These are phyloP conservation scores for Claviceps spartinae DNA, from an alignment of 2,329 filamentous ascomycete species.

Conservation along the genomic window DNA sequence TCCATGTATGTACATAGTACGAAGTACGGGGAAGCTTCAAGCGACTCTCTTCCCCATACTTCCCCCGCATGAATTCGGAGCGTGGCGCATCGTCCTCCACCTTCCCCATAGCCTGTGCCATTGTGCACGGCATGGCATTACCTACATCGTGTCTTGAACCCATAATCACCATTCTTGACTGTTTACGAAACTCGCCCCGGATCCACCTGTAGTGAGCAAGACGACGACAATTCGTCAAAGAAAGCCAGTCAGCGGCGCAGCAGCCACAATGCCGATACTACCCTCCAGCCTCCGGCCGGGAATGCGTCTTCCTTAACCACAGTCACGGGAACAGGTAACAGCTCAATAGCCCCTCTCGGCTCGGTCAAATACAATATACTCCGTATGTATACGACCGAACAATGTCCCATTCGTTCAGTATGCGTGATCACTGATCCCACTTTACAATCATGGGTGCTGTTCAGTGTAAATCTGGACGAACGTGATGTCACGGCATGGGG, in stretches of 20 bases:
- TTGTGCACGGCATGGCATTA: no score
- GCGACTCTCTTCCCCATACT: no score
- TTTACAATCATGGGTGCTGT: neutral
- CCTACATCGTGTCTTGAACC: no score
- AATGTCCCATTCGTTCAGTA: constrained; percentile 19
- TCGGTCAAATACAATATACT: constrained; percentile 12
- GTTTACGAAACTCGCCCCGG: no score
- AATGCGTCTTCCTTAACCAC: neutral
- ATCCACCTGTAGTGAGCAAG: neutral
- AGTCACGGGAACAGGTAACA: neutral
- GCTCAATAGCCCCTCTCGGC: constrained; percentile 3
- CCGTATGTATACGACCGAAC: constrained; percentile 20
- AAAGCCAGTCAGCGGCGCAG: neutral
- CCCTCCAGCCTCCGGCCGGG: constrained; percentile 1
- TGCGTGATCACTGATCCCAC: constrained; percentile 3
- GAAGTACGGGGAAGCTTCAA: no score
- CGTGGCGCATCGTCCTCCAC: no score
- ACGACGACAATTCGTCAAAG: neutral
- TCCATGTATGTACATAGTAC: no score
- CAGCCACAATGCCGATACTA: constrained; percentile 3
- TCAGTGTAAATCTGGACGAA: neutral
- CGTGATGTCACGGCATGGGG: neutral
- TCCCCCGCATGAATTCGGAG: no score
- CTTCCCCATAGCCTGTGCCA: no score
- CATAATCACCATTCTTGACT: no score